A percentile compares a stretch with the other conserved stretches of the same genome.
These are phyloP conservation scores for Neurospora sp. DNA, from an alignment of 2,329 filamentous ascomycete species.

Conservation along the genomic window DNA sequence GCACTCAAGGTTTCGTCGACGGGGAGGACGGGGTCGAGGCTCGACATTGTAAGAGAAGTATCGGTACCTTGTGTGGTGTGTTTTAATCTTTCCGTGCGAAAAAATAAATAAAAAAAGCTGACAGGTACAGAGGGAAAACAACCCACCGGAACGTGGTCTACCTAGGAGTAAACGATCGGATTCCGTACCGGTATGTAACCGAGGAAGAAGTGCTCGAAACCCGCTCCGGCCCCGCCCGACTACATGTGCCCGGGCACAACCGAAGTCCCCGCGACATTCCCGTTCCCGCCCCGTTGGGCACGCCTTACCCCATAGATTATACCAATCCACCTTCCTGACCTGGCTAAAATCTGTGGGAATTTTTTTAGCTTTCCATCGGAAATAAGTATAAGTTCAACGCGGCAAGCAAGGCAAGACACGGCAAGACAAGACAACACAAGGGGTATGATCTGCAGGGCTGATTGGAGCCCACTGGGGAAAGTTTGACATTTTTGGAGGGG, in stretches of 20 bases:
- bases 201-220: neutral
- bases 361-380: neutral
- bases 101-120: neutral
- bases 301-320: neutral
- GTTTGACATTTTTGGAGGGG: neutral
- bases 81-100: neutral
- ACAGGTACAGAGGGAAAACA: neutral
- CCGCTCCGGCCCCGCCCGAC: neutral
- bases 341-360: neutral
- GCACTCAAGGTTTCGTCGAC: neutral
- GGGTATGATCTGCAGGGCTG: neutral
- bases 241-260: neutral
- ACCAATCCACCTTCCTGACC: neutral
- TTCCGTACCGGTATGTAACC: neutral
- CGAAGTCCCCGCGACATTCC: neutral
- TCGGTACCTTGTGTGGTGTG: neutral
- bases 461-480: neutral
- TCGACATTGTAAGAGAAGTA: neutral
- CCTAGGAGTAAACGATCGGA: neutral
- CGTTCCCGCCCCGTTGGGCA: neutral
- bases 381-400: neutral
- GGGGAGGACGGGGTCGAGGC: neutral
- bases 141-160: neutral
- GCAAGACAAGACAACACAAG: neutral
- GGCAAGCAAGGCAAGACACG: neutral